phyloP scores from a whole-genome alignment of 371 early-diverging fungal genomes.

The Massospora cicadina region DNA sequence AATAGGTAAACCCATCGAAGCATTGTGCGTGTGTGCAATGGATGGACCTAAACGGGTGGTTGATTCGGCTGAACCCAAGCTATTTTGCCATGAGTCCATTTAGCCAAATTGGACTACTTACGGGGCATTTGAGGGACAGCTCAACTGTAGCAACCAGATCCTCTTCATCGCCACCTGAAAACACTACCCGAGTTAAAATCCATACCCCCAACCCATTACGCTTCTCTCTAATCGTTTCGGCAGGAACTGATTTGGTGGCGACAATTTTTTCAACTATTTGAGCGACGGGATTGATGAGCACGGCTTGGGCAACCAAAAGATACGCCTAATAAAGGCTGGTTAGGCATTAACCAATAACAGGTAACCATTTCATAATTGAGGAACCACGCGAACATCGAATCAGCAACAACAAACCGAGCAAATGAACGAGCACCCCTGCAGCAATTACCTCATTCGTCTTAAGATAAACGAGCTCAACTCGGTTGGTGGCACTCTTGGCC shows the following conservation, averaged over 20 bases:
- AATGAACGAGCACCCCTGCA: no score
- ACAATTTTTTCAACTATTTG: background rate
- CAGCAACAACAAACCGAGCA: background rate
- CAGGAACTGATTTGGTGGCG: background rate
- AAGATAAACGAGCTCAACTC: slow-evolving; percentile 2
- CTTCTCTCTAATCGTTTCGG: background rate
- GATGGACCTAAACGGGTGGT: slow-evolving; percentile 1
- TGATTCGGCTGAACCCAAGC: background rate
- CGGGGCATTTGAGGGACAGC: slow-evolving; percentile 1
- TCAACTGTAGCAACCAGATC: background rate
- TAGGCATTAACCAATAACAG: background rate
- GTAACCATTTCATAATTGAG: no score
- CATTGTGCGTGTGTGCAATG: slow-evolving; percentile 4
- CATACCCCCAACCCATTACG: background rate
- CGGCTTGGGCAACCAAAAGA: background rate
- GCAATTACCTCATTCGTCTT: slow-evolving; percentile 7
- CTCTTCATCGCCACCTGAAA: background rate
- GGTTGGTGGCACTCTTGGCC: background rate
- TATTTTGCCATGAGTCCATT: background rate
- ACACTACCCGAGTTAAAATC: background rate
- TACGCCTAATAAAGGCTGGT: background rate
- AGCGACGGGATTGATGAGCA: background rate
- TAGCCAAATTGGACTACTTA: background rate
- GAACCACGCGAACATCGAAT: no score
- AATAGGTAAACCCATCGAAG: slow-evolving; percentile 2